phyloP scores from a whole-genome alignment of 805 yeast species.

The Komagataella pastoris region DNA sequence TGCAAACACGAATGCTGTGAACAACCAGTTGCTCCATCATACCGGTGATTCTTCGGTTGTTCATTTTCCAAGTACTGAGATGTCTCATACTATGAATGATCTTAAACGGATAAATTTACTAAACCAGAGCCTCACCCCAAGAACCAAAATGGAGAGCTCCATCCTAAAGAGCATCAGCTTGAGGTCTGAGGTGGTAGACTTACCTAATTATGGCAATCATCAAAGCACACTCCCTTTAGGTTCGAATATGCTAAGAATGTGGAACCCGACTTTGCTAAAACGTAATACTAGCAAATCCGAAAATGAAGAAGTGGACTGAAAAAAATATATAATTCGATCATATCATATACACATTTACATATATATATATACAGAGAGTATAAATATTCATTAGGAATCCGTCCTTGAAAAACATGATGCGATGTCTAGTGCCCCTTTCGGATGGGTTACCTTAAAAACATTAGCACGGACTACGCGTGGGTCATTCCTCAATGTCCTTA shows the following conservation, averaged over 20 bases:
- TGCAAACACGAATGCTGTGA: background rate
- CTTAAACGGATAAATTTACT: background rate
- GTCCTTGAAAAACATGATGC: background rate
- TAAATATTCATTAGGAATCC: background rate
- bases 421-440: background rate
- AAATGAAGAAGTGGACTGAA: background rate
- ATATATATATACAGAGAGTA: background rate
- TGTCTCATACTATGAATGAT: background rate
- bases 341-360: background rate
- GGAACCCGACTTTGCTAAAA: background rate
- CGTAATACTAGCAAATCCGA: background rate
- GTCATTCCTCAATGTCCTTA: conserved; percentile 69
- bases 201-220: background rate
- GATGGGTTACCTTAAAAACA: conserved; percentile 48
- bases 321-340: background rate
- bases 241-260: background rate
- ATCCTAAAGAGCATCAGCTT: background rate
- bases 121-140: background rate
- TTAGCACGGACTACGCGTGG: conserved; percentile 82
- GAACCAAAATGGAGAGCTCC: background rate
- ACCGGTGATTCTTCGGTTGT: background rate
- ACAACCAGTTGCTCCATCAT: background rate
- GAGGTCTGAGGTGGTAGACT: background rate
- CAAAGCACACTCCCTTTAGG: background rate
- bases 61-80: background rate